Evolutionary conservation across 75 land plant species (phyloP).

Genomic region (Picea glauca): DNA sequence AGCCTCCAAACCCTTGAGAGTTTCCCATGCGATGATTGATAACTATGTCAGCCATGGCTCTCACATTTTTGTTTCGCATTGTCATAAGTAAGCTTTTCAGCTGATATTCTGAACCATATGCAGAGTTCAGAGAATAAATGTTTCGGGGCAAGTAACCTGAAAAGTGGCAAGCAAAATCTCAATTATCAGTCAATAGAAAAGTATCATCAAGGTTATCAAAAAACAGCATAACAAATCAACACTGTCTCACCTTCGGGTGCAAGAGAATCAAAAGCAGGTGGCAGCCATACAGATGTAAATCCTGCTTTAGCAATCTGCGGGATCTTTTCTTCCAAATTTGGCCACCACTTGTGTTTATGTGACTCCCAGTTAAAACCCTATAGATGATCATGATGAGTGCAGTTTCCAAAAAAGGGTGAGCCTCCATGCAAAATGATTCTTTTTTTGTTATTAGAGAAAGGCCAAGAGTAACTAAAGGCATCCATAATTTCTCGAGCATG

Average conservation of each 20-base stretch:
- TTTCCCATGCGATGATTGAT: constrained; percentile 89
- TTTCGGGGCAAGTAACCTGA: constrained; percentile 87
- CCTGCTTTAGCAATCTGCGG: constrained; percentile 66
- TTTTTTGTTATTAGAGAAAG: neutral
- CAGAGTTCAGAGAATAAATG: constrained; percentile 74
- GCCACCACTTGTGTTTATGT: constrained; percentile 79
- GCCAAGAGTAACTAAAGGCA: neutral
- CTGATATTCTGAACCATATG: constrained; percentile 70
- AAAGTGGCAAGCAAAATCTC: neutral
- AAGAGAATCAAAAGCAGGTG: constrained; percentile 70
- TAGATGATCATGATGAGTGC: constrained; percentile 1
- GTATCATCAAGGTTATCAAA: neutral
- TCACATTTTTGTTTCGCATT: constrained; percentile 46
- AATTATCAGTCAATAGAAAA: neutral
- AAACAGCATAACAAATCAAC: neutral
- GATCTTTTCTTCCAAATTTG: constrained; percentile 50
- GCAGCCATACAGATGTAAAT: constrained; percentile 84
- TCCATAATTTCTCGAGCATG: neutral
- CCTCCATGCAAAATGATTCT: neutral
- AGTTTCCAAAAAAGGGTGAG: neutral
- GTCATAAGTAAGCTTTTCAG: constrained; percentile 52
- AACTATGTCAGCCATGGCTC: constrained; percentile 90
- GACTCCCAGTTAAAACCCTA: constrained; percentile 96
- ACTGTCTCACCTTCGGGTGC: constrained; percentile 62
- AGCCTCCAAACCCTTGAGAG: constrained; percentile 58